Evolutionary conservation across 78 protist species (phyloP), one percentile per base, ranked within the genome.

Genomic region (Speleostelium caveatum): DNA sequence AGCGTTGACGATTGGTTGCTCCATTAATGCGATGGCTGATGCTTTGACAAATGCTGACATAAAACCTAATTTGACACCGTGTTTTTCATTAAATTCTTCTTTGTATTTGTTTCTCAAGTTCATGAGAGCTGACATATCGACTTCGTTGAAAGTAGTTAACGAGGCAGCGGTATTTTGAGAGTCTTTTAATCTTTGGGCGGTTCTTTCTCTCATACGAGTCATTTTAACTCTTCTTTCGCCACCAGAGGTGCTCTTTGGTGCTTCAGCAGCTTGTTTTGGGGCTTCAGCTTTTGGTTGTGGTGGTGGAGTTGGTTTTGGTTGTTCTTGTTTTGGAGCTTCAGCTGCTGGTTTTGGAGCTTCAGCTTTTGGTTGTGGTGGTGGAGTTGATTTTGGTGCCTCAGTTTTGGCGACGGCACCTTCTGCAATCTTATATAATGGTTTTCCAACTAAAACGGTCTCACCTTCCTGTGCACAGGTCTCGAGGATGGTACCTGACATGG

Each of bases 71-170:
- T 98, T 98, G 75, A 97, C 96, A 42, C 97, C 97, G 96, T 98
- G 99, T 94, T 95, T 94, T 97, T 96, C 74, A 53, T 30, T 49
- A 78, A 98, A 98, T 30, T 35, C 96, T 45, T 97, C 99, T 91
- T 98, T 94, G 98, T 96, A 87, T 79, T 92, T 45, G 55, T 85
- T 94, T 60, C 99, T 94, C 83, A 98, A 35, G 60, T 58, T 86
- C 93, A 93, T 96, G 58, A 97, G 67, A 59, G 86, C 63, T 8
- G 93, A 65, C 99, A 98, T 97, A 94, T 98, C 99, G 55, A 97
- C 74, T 85, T 98, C 99, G 68, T 98, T 95, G 97, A 98, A 98
- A 33, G 99, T 98, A 59, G 99, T 98, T 69, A 98, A 98, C 96
- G 92, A 75, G 26, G 99, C 99, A 8, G 94, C 91, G 16, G 97